A percentile compares a stretch with the other conserved stretches of the same genome.
phyloP scores from a whole-genome alignment of 306 rosid species.

The Cicer yamashitae region DNA sequence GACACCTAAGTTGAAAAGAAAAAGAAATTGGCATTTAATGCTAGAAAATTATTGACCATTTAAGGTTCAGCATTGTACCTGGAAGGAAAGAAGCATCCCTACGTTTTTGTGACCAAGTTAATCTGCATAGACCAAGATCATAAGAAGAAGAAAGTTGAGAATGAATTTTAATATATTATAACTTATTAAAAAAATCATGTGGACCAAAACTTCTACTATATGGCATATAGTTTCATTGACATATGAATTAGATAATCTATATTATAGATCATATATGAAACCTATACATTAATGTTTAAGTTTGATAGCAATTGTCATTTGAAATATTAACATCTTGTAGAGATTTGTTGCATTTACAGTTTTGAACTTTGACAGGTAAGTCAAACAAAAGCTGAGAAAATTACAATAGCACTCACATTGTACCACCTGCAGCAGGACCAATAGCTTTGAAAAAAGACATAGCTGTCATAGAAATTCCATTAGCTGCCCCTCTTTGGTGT shows the following conservation, averaged over 20 bases:
- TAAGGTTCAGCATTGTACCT: slow-evolving; percentile 41
- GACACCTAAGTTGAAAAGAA: background rate
- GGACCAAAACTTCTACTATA: too few relatives aligned
- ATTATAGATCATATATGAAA: background rate
- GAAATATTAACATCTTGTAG: background rate
- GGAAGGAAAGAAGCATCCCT: slow-evolving; percentile 54
- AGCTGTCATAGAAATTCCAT: slow-evolving; percentile 87
- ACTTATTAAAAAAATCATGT: background rate
- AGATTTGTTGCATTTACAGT: background rate
- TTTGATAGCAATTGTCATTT: background rate
- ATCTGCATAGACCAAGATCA: slow-evolving; percentile 45
- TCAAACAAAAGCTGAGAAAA: slow-evolving; percentile 8
- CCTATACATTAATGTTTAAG: background rate
- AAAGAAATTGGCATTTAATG: background rate
- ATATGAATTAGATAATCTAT: background rate
- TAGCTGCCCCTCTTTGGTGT: slow-evolving; percentile 92
- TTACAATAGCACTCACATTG: slow-evolving; percentile 57
- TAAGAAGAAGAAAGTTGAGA: background rate
- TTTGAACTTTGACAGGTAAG: background rate
- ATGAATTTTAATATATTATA: background rate
- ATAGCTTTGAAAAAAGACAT: slow-evolving; percentile 84
- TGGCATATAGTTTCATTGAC: too few relatives aligned
- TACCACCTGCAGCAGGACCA: slow-evolving; percentile 92
- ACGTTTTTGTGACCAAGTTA: slow-evolving; percentile 61
- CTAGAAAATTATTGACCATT: background rate